Base-by-base conservation (phyloP, 2,329 filamentous ascomycete species). In the Fusarium incarnatum region DNA sequence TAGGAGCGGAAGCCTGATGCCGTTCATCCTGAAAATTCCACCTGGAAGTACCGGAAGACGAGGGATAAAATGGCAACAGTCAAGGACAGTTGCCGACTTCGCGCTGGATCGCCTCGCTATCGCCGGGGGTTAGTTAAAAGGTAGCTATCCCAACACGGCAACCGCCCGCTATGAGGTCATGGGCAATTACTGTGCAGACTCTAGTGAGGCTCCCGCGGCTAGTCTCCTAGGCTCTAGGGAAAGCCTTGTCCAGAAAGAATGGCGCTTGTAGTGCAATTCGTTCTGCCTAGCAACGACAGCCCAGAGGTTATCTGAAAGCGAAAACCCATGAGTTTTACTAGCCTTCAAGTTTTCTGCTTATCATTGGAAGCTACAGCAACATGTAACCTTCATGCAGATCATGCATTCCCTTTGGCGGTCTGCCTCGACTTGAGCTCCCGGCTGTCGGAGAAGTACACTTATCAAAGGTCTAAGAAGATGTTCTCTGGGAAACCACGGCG, bases 81-180 rank as follows among this genome's bases (percentile, higher is more conserved):
- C 11, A 18, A 49, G 58, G 71, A 72, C 49, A 59, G 46, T 72
- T 73, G 70, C 72, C 72, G 68, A 74, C 63, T 66, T 72, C 70
- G 68, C 56, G 56, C 67, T 71, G 70, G 61, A 55, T 52, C 59
- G 45, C 62, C 65, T 69, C 58, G 64, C 59, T 54, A 62, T 65
- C 60, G 55, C 59, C 55, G 41, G 45, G 34, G 50, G 44, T 60
- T 27, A 56, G 32, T 37, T 42, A 42, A 37, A 10, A 37, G 34
- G 18, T 27, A 23, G 50, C 32, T 54, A 47, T 56, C 58, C 55
- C 59, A 62, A 60, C 68, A 64, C 73, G 57, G 64, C 70, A 73
- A 59, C 64, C 72, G 66, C 45, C 28, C 32, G 40, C 45, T 56
- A 75, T 75, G 73, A 75, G 67, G 70, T 75, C 73, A 75, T 75